Percentiles rank a stretch among this genome's conserved stretches.
phyloP scores from a whole-genome alignment of 2,329 filamentous ascomycete genomes.

The Fusarium protoensiforme region DNA sequence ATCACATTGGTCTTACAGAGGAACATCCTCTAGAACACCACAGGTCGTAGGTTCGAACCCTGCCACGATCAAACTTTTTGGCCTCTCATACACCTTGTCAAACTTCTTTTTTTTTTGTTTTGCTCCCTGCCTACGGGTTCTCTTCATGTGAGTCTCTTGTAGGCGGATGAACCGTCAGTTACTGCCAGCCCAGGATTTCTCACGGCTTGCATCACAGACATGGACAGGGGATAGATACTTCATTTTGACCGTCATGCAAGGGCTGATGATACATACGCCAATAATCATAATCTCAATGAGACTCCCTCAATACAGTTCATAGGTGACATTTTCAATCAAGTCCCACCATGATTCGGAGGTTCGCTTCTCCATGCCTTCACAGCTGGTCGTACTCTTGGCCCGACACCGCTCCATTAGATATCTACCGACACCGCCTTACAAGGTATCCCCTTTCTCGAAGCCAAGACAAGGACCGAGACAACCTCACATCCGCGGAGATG shows the following conservation, averaged over 20 bases:
- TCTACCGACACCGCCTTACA: background rate
- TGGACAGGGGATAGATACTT: background rate
- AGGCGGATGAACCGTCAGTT: background rate
- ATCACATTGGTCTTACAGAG: conserved; percentile 28
- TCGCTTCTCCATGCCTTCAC: background rate
- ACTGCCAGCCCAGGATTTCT: background rate
- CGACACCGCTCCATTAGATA: background rate
- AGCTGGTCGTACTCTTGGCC: background rate
- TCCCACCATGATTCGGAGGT: background rate
- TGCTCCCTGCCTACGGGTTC: background rate
- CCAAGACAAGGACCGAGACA: background rate
- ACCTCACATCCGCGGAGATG: background rate
- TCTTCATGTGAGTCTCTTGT: background rate
- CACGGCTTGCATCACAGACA: background rate
- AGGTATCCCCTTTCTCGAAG: background rate
- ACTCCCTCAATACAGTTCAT: background rate
- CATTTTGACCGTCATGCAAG: background rate
- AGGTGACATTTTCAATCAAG: background rate
- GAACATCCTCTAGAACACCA: conserved; percentile 7
- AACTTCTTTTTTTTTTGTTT: background rate
- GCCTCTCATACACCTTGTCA: background rate
- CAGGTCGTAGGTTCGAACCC: conserved; percentile 41
- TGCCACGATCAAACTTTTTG: conserved; percentile 24
- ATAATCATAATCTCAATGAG: background rate
- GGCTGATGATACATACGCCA: background rate